phyloP scores from a whole-genome alignment of 2,329 filamentous ascomycete species.

The Cytospora chrysosperma region DNA sequence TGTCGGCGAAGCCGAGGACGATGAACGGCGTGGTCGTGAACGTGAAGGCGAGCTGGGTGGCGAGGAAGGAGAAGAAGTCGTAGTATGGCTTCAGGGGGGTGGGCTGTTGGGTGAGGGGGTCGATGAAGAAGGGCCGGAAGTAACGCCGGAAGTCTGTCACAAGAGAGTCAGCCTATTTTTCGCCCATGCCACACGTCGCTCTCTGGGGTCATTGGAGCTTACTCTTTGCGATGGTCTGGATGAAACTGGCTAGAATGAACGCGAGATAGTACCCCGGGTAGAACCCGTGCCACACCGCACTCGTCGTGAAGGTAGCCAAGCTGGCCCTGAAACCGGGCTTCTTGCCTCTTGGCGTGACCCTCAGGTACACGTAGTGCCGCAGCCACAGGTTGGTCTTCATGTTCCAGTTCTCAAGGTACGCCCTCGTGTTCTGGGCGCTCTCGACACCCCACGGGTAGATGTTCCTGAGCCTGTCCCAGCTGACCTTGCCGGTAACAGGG shows the following conservation, averaged over 20 bases:
- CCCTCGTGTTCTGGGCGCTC: constrained; percentile 87
- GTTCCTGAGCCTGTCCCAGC: constrained; percentile 88
- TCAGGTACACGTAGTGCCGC: constrained; percentile 90
- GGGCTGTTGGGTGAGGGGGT: constrained; percentile 68
- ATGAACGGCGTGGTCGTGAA: constrained; percentile 86
- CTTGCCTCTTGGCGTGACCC: constrained; percentile 91
- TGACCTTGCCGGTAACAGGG: constrained; percentile 76
- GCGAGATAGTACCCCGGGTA: constrained; percentile 94
- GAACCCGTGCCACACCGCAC: constrained; percentile 97
- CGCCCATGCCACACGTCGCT: neutral
- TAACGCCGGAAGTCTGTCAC: constrained; percentile 78
- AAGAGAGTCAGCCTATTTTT: neutral
- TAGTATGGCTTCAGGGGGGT: constrained; percentile 79
- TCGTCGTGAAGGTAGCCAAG: constrained; percentile 89
- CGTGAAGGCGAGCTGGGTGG: constrained; percentile 79
- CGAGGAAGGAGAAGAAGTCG: constrained; percentile 71
- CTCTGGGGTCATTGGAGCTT: constrained; percentile 41
- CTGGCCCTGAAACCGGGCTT: constrained; percentile 96
- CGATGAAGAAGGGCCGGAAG: constrained; percentile 88
- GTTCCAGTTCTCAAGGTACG: constrained; percentile 91
- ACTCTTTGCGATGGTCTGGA: constrained; percentile 96
- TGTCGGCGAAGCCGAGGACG: constrained; percentile 70
- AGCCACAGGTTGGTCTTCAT: constrained; percentile 99
- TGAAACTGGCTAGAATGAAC: constrained; percentile 84
- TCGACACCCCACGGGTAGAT: constrained; percentile 85